phyloP scores from a whole-genome alignment of 495 filamentous ascomycete genomes.

The Aspergillus nidulans region DNA sequence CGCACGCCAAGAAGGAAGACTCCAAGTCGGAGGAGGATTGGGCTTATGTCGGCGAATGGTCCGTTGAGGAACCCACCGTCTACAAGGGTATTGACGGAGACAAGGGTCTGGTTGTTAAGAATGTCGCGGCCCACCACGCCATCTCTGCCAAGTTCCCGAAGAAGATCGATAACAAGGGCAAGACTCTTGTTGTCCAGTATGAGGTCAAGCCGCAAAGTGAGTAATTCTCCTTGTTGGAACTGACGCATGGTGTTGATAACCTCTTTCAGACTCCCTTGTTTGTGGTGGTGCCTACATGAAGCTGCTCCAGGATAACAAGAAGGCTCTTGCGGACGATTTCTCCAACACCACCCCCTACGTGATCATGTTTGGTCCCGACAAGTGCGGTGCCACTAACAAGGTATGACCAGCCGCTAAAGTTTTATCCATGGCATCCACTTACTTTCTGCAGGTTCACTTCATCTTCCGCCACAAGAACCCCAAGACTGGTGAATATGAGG shows the following conservation, averaged over 20 bases:
- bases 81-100: constrained; percentile 94
- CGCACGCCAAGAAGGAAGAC: constrained; percentile 94
- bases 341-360: constrained; percentile 96
- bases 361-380: constrained; percentile 99
- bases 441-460: constrained; percentile 74
- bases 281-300: constrained; percentile 99
- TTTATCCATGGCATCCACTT: constrained; percentile 1
- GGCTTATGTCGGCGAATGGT: constrained; percentile 96
- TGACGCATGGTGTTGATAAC: background rate
- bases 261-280: constrained; percentile 72
- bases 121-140: constrained; percentile 94
- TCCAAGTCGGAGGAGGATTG: constrained; percentile 86
- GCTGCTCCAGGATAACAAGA: constrained; percentile 96
- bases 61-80: constrained; percentile 90
- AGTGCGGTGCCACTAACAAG: constrained; percentile 99
- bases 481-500: constrained; percentile 99
- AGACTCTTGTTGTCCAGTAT: constrained; percentile 96
- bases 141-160: constrained; percentile 98
- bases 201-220: constrained; percentile 98
- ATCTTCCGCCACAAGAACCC: constrained; percentile 99
- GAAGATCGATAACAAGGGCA: constrained; percentile 94
- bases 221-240: constrained; percentile 24
- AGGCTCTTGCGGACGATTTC: constrained; percentile 96
- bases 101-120: constrained; percentile 96
- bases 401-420: constrained; percentile 33